Evolutionary conservation across 2,329 filamentous ascomycete species (phyloP).

Genomic region (Coniochaeta sp.): DNA sequence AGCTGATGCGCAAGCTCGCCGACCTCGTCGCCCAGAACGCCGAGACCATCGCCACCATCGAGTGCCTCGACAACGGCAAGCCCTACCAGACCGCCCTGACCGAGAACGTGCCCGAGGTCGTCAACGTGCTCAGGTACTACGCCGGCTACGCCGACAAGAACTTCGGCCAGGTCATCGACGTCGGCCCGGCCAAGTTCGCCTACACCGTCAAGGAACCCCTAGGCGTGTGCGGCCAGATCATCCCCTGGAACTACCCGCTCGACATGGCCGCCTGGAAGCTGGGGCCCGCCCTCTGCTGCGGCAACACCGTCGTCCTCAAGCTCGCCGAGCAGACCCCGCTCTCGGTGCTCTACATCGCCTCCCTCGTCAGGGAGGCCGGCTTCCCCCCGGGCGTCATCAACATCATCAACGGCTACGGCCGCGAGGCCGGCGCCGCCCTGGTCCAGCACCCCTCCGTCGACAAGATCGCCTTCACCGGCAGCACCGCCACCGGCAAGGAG

Average conservation of each 20-base stretch:
- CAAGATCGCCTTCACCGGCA: constrained; percentile 68
- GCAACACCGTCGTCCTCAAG: constrained; percentile 58
- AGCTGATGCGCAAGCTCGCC: constrained; percentile 62
- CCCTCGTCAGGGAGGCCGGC: constrained; percentile 62
- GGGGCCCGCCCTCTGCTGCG: constrained; percentile 59
- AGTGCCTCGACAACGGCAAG: constrained; percentile 79
- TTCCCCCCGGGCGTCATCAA: constrained; percentile 72
- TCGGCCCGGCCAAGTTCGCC: constrained; percentile 60
- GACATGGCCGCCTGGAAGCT: constrained; percentile 73
- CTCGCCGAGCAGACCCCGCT: constrained; percentile 58
- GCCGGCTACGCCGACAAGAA: constrained; percentile 76
- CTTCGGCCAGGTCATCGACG: constrained; percentile 69
- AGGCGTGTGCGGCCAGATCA: constrained; percentile 70
- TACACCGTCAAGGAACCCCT: constrained; percentile 72
- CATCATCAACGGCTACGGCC: constrained; percentile 60
- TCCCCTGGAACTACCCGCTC: constrained; percentile 77
- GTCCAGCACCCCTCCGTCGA: constrained; percentile 56
- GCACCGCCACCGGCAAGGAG: constrained; percentile 58
- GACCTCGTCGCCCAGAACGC: constrained; percentile 60
- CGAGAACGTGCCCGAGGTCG: constrained; percentile 48
- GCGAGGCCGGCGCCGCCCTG: constrained; percentile 57
- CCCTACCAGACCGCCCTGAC: constrained; percentile 58
- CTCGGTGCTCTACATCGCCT: constrained; percentile 54
- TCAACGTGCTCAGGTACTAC: constrained; percentile 60
- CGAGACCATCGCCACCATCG: constrained; percentile 40